These are phyloP conservation scores for Rhodotorula taiwanensis DNA, from an alignment of 768 basidiomycete species.

Conservation along the genomic window DNA sequence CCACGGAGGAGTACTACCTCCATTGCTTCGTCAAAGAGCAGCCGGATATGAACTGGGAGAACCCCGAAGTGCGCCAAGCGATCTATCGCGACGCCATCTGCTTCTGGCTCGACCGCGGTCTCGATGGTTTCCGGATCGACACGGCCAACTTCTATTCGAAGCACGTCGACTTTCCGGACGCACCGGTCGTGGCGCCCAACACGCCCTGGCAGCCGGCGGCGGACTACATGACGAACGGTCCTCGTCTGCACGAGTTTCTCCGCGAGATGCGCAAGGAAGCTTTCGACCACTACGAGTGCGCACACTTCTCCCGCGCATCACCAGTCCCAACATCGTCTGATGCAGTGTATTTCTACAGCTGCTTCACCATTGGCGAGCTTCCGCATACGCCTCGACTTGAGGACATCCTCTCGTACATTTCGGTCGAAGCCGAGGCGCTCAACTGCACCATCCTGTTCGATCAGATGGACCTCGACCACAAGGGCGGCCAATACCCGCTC, in stretches of 20 bases:
- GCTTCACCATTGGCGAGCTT: constrained; percentile 43
- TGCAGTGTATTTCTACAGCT: neutral
- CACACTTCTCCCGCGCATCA: neutral
- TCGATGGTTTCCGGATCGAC: constrained; percentile 66
- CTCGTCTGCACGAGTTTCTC: constrained; percentile 61
- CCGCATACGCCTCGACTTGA: constrained; percentile 45
- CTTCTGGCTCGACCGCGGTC: constrained; percentile 68
- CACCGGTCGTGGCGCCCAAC: constrained; percentile 53
- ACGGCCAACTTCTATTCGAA: constrained; percentile 3
- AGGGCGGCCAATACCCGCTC: neutral
- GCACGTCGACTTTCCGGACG: constrained; percentile 59
- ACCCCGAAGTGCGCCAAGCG: constrained; percentile 44
- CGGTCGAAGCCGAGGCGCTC: constrained; percentile 53
- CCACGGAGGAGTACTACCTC: constrained; percentile 53
- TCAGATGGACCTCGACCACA: constrained; percentile 33
- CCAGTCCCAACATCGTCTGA: neutral
- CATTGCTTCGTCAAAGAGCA: constrained; percentile 62
- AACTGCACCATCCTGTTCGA: constrained; percentile 65
- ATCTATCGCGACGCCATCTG: constrained; percentile 59
- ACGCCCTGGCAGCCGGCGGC: constrained; percentile 28
- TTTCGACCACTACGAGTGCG: constrained; percentile 52
- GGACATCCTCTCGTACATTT: constrained; percentile 54
- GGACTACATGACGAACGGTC: constrained; percentile 46
- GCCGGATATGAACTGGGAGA: constrained; percentile 74
- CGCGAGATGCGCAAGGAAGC: constrained; percentile 61